These are phyloP conservation scores for Boletales sp. DNA, from an alignment of 768 basidiomycete genomes.

Conservation along the genomic window DNA sequence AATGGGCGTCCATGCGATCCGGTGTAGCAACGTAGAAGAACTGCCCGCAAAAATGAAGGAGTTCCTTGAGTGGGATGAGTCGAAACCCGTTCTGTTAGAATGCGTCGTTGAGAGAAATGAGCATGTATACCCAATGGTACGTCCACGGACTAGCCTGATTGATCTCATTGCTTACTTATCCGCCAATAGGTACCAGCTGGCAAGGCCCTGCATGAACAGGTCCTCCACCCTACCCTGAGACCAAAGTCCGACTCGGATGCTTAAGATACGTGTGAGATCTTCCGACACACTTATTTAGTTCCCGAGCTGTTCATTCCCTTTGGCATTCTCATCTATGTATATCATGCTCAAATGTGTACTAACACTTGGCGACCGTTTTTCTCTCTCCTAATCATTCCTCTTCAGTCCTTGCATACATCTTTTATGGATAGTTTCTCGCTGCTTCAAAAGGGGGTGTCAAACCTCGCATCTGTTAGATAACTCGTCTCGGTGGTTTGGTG, in stretches of 20 bases:
- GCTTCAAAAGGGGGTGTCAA: conserved; percentile 23
- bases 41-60: conserved; percentile 97
- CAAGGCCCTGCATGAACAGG: conserved; percentile 89
- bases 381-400: background rate
- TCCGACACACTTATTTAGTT: background rate
- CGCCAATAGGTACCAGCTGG: conserved; percentile 74
- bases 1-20: conserved; percentile 91
- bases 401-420: conserved; percentile 2
- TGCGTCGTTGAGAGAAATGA: conserved; percentile 81
- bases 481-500: background rate
- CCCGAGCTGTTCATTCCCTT: background rate
- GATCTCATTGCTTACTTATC: background rate
- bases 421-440: conserved; percentile 4
- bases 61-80: conserved; percentile 91
- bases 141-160: conserved; percentile 10
- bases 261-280: conserved; percentile 7
- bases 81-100: conserved; percentile 87
- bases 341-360: conserved; percentile 27
- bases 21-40: conserved; percentile 66
- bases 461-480: conserved; percentile 1
- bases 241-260: conserved; percentile 24
- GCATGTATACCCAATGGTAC: conserved; percentile 89
- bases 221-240: conserved; percentile 63
- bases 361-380: conserved; percentile 7
- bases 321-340: conserved; percentile 8